Evolutionary conservation across 2,329 filamentous ascomycete genomes (phyloP), one percentile per base, ranked within the genome.

Genomic region (Dactylellina drechsleri): DNA sequence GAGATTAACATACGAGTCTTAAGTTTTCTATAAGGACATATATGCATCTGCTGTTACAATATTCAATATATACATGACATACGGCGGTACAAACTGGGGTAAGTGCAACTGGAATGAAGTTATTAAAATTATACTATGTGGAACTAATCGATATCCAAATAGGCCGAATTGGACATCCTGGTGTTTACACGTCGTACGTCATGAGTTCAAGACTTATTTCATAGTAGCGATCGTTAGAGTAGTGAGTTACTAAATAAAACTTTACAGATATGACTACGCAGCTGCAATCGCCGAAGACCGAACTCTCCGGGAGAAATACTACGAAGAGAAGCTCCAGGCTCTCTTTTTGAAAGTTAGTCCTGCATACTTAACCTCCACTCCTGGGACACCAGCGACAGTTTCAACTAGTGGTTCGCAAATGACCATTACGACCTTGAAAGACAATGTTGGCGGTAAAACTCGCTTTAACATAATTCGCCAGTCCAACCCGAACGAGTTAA

Each of bases 61-160:
- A 6, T 83, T 92, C 67, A 93, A 89, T 77, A 79, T 92, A 0
- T 93, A 93, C 80, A 93, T 93, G 91, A 89, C 86, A 0, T 91
- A 86, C 77, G 92, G 92, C 12, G 92, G 91, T 4, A 93, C 91
- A 0, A 95, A 94, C 80, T 94, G 91, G 92, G 91, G 91, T 0
- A 36, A 36, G 31, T 36, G 10, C 10, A 36, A 8, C 31, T 36
- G 3, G 1, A 36, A 8, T 3, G 31, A 36, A 8, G 6, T 8
- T 10, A 23, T 8, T 36, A 36, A 36, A 1, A 36, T 36, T 10
- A 8, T 1, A 36, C 31, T 36, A 1, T 5, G 31, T 36, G 31
- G 31, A 36, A 36, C 31, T 36, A 36, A 36, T 36, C 31, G 31
- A 36, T 36, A 2, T 36, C 31, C 31, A 36, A 36, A 36, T 10